Evolutionary conservation across 2,329 filamentous ascomycete genomes (phyloP).

Genomic region (Hymenoscyphus occultus): DNA sequence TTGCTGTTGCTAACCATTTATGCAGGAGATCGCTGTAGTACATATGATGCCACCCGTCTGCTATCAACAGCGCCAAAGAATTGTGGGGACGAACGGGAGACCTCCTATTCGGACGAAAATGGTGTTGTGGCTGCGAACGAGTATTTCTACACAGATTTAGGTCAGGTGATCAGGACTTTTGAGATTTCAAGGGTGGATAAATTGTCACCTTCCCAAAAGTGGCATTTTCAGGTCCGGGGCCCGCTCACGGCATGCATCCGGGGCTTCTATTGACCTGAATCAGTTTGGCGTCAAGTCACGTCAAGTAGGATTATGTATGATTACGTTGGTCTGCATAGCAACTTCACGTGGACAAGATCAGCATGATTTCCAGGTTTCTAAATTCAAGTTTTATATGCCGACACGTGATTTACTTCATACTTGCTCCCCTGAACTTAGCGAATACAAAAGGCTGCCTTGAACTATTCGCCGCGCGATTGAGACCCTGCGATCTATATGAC

Average conservation of each 20-base stretch:
- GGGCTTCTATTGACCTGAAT: not conserved
- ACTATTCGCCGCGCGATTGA: too few relatives aligned
- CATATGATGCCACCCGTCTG: not conserved
- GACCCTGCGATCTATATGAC: too few relatives aligned
- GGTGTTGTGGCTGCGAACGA: not conserved
- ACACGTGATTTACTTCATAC: not conserved
- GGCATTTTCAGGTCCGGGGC: not conserved
- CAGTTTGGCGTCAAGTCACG: not conserved
- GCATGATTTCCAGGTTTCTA: not conserved
- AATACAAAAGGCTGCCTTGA: not conserved
- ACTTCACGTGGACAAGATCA: slow-evolving; percentile 2
- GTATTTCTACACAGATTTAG: not conserved
- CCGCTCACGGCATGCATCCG: not conserved
- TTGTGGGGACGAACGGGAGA: not conserved
- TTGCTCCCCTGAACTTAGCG: not conserved
- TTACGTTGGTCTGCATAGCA: not conserved
- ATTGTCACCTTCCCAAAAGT: not conserved
- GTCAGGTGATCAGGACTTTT: not conserved
- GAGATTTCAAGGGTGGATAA: not conserved
- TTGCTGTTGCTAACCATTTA: not conserved
- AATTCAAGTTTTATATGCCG: not conserved
- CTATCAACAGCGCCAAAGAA: not conserved
- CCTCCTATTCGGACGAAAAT: not conserved
- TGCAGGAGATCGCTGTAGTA: not conserved
- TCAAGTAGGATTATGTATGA: too few relatives aligned